Conservation (phyloP, 345 rosid genomes). For the Theobroma cacao region DNA sequence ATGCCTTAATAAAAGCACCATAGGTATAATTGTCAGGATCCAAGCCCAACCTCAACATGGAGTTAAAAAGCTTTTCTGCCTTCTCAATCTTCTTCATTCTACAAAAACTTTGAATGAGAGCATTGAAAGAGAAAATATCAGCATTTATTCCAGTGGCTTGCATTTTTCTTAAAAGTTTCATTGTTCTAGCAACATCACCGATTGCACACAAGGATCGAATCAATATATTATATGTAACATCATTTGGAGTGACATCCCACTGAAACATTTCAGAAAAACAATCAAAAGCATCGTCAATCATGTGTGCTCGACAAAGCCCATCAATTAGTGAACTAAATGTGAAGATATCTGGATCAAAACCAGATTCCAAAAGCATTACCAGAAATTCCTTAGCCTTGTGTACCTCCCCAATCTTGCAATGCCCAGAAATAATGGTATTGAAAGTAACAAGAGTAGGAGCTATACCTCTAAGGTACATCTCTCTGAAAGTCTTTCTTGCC, state of each 20-base stretch:
- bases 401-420: slow-evolving; percentile 51
- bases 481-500: slow-evolving; percentile 41
- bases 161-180: slow-evolving; percentile 59
- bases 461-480: slow-evolving; percentile 53
- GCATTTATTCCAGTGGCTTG: slow-evolving; percentile 56
- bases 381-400: slow-evolving; percentile 40
- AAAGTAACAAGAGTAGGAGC: slow-evolving; percentile 76
- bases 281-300: slow-evolving; percentile 68
- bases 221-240: slow-evolving; percentile 64
- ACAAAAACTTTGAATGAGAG: slow-evolving; percentile 62
- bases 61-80: slow-evolving; percentile 53
- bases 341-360: slow-evolving; percentile 67
- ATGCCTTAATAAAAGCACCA: slow-evolving; percentile 46
- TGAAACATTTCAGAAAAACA: slow-evolving; percentile 79
- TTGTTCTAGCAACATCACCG: slow-evolving; percentile 56
- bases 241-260: slow-evolving; percentile 80
- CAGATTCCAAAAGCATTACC: slow-evolving; percentile 51
- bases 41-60: slow-evolving; percentile 54
- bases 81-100: slow-evolving; percentile 51
- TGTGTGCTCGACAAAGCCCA: slow-evolving; percentile 65
- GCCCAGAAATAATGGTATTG: slow-evolving; percentile 67
- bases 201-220: slow-evolving; percentile 50
- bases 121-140: slow-evolving; percentile 59
- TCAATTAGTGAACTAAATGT: slow-evolving; percentile 77
- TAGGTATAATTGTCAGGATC: slow-evolving; percentile 67